Percentiles rank a stretch among this genome's conserved stretches.
Evolutionary conservation across 352 stramenopile species (phyloP).

Genomic region (Pythium brachiatum): DNA sequence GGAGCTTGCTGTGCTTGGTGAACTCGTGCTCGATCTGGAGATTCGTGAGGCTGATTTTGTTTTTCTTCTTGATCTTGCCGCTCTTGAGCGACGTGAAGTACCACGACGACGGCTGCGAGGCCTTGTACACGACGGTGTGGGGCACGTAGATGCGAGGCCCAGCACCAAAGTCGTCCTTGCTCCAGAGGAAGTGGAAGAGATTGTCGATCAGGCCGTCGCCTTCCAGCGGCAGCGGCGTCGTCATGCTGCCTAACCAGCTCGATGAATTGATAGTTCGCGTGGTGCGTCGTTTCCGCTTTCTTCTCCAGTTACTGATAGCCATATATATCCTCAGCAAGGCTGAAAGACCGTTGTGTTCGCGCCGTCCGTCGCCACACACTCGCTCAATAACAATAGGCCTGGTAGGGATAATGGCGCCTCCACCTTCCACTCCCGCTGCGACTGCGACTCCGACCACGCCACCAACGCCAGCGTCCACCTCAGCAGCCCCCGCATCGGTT

Average conservation of each 20-base stretch:
- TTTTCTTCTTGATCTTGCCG: constrained; percentile 90
- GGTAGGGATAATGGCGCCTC: not conserved
- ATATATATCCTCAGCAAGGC: not conserved
- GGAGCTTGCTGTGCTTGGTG: constrained; percentile 67
- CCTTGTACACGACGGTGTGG: constrained; percentile 94
- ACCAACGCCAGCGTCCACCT: not conserved
- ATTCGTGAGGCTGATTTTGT: constrained; percentile 90
- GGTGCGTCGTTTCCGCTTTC: not conserved
- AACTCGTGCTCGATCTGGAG: constrained; percentile 93
- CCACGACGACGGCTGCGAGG: constrained; percentile 90
- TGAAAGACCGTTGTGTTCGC: not conserved
- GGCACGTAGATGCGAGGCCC: constrained; percentile 88
- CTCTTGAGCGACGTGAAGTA: constrained; percentile 92
- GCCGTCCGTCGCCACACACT: too few relatives aligned
- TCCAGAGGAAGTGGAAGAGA: constrained; percentile 89
- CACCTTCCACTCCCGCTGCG: not conserved
- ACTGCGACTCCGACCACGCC: not conserved
- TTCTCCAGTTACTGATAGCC: not conserved
- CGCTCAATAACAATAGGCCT: too few relatives aligned
- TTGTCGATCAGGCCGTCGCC: constrained; percentile 87
- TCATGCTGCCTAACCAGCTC: constrained; percentile 30
- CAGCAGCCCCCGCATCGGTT: not conserved
- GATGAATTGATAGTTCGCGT: too few relatives aligned
- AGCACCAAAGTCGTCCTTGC: constrained; percentile 89
- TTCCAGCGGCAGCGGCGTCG: constrained; percentile 63